Evolutionary conservation across 2,329 filamentous ascomycete genomes (phyloP).

Genomic region (Cercospora sp.): DNA sequence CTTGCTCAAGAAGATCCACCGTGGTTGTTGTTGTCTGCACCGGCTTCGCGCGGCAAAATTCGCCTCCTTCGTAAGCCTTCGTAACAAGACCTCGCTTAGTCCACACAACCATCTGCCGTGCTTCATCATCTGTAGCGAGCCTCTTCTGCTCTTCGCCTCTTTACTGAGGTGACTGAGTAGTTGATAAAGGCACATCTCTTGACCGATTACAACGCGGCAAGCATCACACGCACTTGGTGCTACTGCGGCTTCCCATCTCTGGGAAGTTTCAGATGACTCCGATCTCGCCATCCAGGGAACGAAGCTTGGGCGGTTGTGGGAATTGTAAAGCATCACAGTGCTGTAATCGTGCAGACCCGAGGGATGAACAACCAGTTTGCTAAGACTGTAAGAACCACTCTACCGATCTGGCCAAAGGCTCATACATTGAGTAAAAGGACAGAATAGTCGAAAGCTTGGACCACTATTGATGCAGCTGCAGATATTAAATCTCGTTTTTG

Average conservation of each 20-base stretch:
- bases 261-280: not conserved
- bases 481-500: not conserved
- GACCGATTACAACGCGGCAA: not conserved
- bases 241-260: not conserved
- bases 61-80: not conserved
- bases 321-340: not conserved
- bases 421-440: not conserved
- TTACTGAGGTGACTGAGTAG: not conserved
- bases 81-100: not conserved
- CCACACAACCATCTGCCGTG: not conserved
- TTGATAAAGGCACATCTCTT: not conserved
- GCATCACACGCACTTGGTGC: not conserved
- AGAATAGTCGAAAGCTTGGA: not conserved
- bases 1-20: not conserved
- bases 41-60: not conserved
- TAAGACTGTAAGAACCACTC: not conserved
- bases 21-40: not conserved
- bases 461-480: not conserved
- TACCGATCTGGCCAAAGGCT: not conserved
- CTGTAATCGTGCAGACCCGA: not conserved
- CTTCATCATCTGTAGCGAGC: not conserved
- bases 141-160: not conserved
- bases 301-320: not conserved
- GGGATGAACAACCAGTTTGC: not conserved
- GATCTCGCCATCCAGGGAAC: not conserved